Percentiles rank a stretch among this genome's conserved stretches.
Evolutionary conservation across 2,329 filamentous ascomycete genomes (phyloP).

Genomic region (Cytospora piceae): DNA sequence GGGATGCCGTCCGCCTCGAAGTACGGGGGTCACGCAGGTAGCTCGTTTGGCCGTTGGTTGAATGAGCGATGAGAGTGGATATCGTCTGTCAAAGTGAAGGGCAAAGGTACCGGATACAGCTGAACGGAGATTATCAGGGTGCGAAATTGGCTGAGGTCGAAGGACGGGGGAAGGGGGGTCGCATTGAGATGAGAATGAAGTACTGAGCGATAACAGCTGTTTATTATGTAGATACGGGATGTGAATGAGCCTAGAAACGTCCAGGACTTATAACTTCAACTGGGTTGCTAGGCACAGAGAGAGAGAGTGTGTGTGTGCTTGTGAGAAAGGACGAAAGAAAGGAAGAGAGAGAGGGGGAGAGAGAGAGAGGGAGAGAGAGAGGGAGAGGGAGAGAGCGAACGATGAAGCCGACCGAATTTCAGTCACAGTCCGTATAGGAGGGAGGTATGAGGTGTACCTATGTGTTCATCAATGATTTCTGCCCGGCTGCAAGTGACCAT

Average conservation of each 20-base stretch:
- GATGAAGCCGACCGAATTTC: background rate
- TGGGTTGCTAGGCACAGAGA: slow-evolving; percentile 15
- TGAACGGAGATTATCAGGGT: slow-evolving; percentile 18
- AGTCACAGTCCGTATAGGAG: background rate
- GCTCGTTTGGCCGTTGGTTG: slow-evolving; percentile 1
- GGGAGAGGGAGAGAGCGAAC: background rate
- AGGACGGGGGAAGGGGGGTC: slow-evolving; percentile 12
- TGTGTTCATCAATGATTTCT: background rate
- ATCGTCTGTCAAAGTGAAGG: slow-evolving; percentile 16
- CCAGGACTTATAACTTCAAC: slow-evolving; percentile 3
- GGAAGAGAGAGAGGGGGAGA: background rate
- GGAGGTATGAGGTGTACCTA: background rate
- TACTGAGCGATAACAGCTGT: slow-evolving; percentile 20
- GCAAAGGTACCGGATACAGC: slow-evolving; percentile 22
- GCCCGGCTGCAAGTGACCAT: background rate
- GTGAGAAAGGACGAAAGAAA: background rate
- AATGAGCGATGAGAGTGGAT: slow-evolving; percentile 20
- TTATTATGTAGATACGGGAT: slow-evolving; percentile 17
- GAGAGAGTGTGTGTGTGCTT: background rate
- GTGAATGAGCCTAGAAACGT: slow-evolving; percentile 9
- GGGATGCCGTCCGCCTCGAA: slow-evolving; percentile 11
- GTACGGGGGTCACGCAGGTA: slow-evolving; percentile 3
- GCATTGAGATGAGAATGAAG: slow-evolving; percentile 19
- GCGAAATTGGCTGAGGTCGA: slow-evolving; percentile 2
- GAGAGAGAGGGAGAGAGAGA: background rate